These are phyloP conservation scores for Penicillium hordei DNA, from an alignment of 2,329 filamentous ascomycete genomes.

Conservation along the genomic window DNA sequence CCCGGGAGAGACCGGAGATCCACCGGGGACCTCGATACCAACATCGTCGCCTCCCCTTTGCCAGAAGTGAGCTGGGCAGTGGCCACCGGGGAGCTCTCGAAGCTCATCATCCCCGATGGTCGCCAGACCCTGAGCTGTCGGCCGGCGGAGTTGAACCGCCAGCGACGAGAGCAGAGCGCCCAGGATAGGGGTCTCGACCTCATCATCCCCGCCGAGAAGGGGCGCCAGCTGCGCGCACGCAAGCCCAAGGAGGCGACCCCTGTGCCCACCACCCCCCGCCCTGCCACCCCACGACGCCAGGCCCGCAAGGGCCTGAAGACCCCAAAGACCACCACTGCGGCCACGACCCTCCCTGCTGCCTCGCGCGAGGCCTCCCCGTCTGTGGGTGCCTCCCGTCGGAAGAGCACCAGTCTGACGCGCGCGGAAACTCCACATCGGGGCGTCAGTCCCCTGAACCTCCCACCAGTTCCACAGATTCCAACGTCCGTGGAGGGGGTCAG, in stretches of 20 bases:
- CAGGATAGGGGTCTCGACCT: constrained; percentile 43
- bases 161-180: constrained; percentile 63
- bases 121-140: constrained; percentile 74
- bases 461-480: constrained; percentile 1
- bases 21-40: constrained; percentile 41
- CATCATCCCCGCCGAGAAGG: constrained; percentile 47
- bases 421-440: neutral
- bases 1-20: constrained; percentile 57
- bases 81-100: constrained; percentile 79
- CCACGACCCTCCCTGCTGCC: constrained; percentile 47
- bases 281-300: constrained; percentile 55
- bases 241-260: constrained; percentile 50
- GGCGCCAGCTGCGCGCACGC: constrained; percentile 70
- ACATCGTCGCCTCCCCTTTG: constrained; percentile 60
- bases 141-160: constrained; percentile 72
- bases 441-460: neutral
- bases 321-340: constrained; percentile 63
- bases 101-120: constrained; percentile 73
- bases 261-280: constrained; percentile 51
- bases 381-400: constrained; percentile 27
- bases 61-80: constrained; percentile 83
- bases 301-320: constrained; percentile 47
- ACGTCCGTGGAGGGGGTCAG: neutral
- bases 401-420: constrained; percentile 23
- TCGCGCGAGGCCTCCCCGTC: constrained; percentile 25